Base-by-base conservation (phyloP, 768 basidiomycete species). In the Lactarius pseudohatsudake region DNA sequence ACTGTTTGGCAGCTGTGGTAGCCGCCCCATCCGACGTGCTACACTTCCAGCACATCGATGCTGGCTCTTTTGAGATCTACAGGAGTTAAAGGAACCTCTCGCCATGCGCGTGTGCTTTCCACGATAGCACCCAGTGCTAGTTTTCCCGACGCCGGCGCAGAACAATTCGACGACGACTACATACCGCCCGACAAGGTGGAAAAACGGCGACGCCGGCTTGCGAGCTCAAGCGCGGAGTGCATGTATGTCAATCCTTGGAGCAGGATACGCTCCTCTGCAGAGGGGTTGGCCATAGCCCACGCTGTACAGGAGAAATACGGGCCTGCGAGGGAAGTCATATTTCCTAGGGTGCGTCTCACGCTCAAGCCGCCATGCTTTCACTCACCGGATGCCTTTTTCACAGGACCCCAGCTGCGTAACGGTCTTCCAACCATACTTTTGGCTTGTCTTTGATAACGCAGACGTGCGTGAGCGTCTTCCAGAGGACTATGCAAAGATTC, bases 281-380 rank as follows among this genome's bases (percentile, higher is more conserved):
- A 69, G n/a, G 69, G 59, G 28, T 15, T 70, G 34, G 53, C 64
- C 4, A 54, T 69, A 64, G 60, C 61, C 20, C 63, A 38, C 13
- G 69, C 63, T 3, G 11, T 70, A n/a, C 63, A 70, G 60, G 59
- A 50, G 26, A 61, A 69, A 43, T 70, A 56, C 54, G 69, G 69
- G 22, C 41, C 34, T 9, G 64, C 68, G 10, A 59, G 55, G 28
- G 63, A 64, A n/a, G 53, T 70, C 28, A 5, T 64, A 41, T 65
- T 70, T 15, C 43, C 57, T n/a, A 47, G 69, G 26, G 69, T 70
- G 32, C 57, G 22, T 36, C 43, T 30, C 55, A 7, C 15, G 15
- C 8, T 22, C 26, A 34, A 43, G 34, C 38, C 30, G 22, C 10
- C 20, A 16, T 34, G 15, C 9, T 53, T 9, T 58, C 32, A n/a